Evolutionary conservation across 768 basidiomycete genomes (phyloP), one percentile per base, ranked within the genome.

Genomic region (Fomitopsis serialis): DNA sequence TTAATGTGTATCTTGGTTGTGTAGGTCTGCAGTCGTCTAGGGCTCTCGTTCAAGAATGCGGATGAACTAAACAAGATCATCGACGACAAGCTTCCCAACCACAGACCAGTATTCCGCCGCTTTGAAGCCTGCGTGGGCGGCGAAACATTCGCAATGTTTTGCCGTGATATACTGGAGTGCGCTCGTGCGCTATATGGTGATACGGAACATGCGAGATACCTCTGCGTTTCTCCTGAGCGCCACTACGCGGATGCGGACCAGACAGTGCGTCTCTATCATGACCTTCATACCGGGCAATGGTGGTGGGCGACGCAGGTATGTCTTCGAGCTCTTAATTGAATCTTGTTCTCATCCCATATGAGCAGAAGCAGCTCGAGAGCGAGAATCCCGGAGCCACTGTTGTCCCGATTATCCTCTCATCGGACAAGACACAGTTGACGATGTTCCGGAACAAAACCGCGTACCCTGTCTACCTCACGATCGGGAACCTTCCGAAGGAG

Each of bases 261-360:
- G 12, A 66, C 43, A 1, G 37, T 53, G 0, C 53, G 67, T 0
- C 15, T 76, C 0, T 78, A 69, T 52, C 57, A 63, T 54, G 75
- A 79, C 42, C 72, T 79, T 70, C 66, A 77, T 40, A 79, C 75
- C 0, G 76, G 73, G 0, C 68, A 70, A 44, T 81, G 79, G 79
- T 79, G 78, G 79, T 79, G 78, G 77, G 45, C 45, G 9, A 72
- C 67, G 1, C 78, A 79, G 66, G 78, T 78, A 55, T 22, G 67
- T 15, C 6, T 5, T 36, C 25, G 36, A 13, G 42, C 2, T 47
- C 9, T 1, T 44, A 46, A 35, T 5, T 17, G 15, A 8, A 40
- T 44, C 8, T 11, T 11, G n/a, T 11, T 24, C 24, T 40, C 15
- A 40, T 22, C 3, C 11, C 3, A 45, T 25, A 27, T 35, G n/a